Evolutionary conservation across 228 moss, liverwort and hornwort species (phyloP).

Genomic region (Sphagnum magellanicum): DNA sequence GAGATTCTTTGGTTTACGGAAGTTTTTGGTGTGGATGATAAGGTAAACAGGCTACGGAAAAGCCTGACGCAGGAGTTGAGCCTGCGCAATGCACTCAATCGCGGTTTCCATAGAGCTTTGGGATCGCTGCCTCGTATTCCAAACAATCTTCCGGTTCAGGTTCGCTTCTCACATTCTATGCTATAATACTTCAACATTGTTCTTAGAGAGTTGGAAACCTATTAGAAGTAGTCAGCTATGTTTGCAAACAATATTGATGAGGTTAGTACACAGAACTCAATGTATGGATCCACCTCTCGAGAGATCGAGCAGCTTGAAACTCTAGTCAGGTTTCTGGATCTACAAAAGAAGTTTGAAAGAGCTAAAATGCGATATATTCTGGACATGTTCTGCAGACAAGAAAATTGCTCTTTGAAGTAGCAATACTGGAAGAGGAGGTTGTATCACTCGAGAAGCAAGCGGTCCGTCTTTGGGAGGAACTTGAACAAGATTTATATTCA

Average conservation of each 20-base stretch:
- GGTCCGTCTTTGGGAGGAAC: slow-evolving; percentile 34
- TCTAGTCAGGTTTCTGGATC: no score
- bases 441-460: slow-evolving; percentile 54
- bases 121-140: slow-evolving; percentile 48
- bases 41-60: slow-evolving; percentile 48
- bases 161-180: slow-evolving; percentile 1
- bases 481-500: slow-evolving; percentile 8
- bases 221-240: no score
- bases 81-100: slow-evolving; percentile 51
- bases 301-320: no score
- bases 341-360: no score
- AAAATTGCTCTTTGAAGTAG: slow-evolving; percentile 55
- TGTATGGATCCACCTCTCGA: no score
- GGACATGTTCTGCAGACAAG: slow-evolving; percentile 30
- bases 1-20: no score
- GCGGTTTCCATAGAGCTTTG: slow-evolving; percentile 49
- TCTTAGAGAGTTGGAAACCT: no score
- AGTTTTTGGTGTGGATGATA: slow-evolving; percentile 3
- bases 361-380: no score
- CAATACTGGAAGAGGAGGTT: slow-evolving; percentile 52
- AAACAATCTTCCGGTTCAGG: slow-evolving; percentile 48
- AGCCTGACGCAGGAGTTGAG: slow-evolving; percentile 37
- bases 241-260: no score
- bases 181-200: no score
- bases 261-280: no score